These are phyloP conservation scores for Ustilago sp. DNA, from an alignment of 1,284 basidiomycete genomes.

Conservation along the genomic window DNA sequence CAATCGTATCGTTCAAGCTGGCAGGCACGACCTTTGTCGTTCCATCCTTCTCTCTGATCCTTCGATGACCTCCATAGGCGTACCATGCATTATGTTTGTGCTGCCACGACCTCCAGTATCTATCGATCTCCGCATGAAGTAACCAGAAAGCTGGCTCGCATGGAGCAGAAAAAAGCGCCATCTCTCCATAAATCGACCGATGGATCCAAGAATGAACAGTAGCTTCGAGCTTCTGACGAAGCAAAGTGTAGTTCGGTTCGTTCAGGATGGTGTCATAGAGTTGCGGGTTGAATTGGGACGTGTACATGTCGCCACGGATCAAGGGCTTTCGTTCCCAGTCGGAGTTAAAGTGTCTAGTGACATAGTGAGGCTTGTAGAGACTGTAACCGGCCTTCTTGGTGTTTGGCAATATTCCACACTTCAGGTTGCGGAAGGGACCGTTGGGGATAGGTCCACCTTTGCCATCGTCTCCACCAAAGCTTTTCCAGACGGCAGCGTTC, in stretches of 20 bases:
- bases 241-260: slow-evolving; percentile 11
- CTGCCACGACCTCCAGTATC: slow-evolving; percentile 35
- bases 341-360: slow-evolving; percentile 39
- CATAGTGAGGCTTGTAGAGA: slow-evolving; percentile 34
- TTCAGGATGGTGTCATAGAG: slow-evolving; percentile 10
- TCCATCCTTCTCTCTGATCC: slow-evolving; percentile 7
- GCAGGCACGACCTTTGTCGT: not conserved
- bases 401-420: slow-evolving; percentile 31
- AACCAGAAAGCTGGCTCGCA: slow-evolving; percentile 49
- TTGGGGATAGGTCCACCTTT: slow-evolving; percentile 30
- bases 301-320: slow-evolving; percentile 44
- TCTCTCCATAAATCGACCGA: slow-evolving; percentile 33
- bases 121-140: slow-evolving; percentile 37
- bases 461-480: slow-evolving; percentile 16
- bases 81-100: not conserved
- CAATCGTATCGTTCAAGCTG: slow-evolving; percentile 22
- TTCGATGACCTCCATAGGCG: slow-evolving; percentile 23
- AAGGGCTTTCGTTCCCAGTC: slow-evolving; percentile 24
- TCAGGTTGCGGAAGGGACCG: slow-evolving; percentile 19
- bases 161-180: slow-evolving; percentile 26
- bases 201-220: slow-evolving; percentile 32
- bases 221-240: slow-evolving; percentile 17
- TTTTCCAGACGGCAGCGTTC: slow-evolving; percentile 14
- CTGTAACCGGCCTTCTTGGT: slow-evolving; percentile 22
- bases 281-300: slow-evolving; percentile 10